A percentile compares a stretch with the other conserved stretches of the same genome.
phyloP scores from a whole-genome alignment of 495 filamentous ascomycete genomes.

The Penicillium macrosclerotiorum region DNA sequence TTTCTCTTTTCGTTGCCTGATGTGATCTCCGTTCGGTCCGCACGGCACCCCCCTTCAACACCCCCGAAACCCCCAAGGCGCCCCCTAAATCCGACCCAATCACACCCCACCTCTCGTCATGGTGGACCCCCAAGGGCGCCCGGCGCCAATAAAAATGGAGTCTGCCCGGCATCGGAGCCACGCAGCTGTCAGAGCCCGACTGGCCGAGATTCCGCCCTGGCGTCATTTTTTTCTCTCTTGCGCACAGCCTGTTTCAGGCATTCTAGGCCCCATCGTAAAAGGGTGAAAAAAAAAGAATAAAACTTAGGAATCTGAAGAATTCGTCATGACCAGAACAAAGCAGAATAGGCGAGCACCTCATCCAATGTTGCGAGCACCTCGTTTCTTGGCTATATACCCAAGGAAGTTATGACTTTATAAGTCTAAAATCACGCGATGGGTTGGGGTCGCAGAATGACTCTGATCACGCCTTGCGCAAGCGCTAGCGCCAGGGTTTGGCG shows the following conservation, averaged over 20 bases:
- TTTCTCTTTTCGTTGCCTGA: conserved; percentile 25
- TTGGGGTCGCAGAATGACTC: background rate
- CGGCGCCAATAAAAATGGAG: background rate
- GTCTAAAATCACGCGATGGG: conserved; percentile 13
- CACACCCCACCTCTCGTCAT: too few relatives aligned
- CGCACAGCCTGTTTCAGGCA: background rate
- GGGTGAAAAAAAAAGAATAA: background rate
- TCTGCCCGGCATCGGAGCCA: conserved; percentile 19
- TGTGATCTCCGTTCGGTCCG: conserved; percentile 25
- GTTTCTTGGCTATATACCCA: too few relatives aligned
- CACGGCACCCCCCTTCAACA: conserved; percentile 17
- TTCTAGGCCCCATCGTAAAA: conserved; percentile 8
- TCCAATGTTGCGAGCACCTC: background rate
- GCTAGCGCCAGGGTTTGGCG: conserved; percentile 13
- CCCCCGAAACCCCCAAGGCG: too few relatives aligned
- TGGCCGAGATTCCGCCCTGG: conserved; percentile 1
- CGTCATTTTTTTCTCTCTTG: conserved; percentile 5
- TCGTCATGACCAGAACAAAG: too few relatives aligned
- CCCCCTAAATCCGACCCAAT: too few relatives aligned
- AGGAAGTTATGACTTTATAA: too few relatives aligned
- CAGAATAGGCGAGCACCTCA: too few relatives aligned
- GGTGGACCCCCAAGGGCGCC: too few relatives aligned
- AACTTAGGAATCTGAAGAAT: background rate
- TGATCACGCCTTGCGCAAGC: conserved; percentile 18
- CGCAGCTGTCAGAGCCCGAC: conserved; percentile 8